Evolutionary conservation across 179 eudicot species (phyloP), one percentile per base, ranked within the genome.

Genomic region (Spergularia azorica): DNA sequence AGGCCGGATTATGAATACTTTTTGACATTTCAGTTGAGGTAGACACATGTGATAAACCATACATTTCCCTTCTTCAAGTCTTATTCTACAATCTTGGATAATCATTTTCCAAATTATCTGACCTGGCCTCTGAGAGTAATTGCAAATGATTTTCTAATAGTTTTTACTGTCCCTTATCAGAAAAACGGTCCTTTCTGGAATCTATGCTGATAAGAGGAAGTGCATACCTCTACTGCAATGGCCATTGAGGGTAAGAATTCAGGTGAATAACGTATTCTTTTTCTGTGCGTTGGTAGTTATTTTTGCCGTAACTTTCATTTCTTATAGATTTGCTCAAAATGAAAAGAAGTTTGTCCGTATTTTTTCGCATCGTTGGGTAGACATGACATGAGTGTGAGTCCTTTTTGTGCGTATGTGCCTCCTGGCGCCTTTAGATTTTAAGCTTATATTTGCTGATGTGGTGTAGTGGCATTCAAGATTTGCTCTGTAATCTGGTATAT

Each of bases 311-410:
- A 43, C 8, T 4, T 6, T 43, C 48, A 43, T 43, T 4, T 43
- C 8, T 43, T 43, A 43, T 43, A 43, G 48, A 43, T 43, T 3
- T 4, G 8, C 8, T 6, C 48, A 4, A 6, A 43, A 43, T 43
- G 48, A 43, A 43, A 43, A 4, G 39, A 70, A 60, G 18, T 51
- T 51, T 51, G 16, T 70, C 13, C 41, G 39, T 20, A 48, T 10
- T 15, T 20, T 70, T 61, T 62, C 70, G 15, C 38, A 12, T 17
- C 62, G 67, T 70, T 12, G 26, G 67, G 32, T 36, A 61, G 17
- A 67, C 10, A 73, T 41, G 63, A 62, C 46, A 73, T 57, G 36
- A 65, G 26, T n/a, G 16, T 46, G 26, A 55, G 32, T 77, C 15
- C 58, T 15, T 58, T 66, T 58, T 9, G 32, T 68, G 66, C 43